These are phyloP conservation scores for Mrakia gelida DNA, from an alignment of 768 basidiomycete genomes.

Conservation along the genomic window DNA sequence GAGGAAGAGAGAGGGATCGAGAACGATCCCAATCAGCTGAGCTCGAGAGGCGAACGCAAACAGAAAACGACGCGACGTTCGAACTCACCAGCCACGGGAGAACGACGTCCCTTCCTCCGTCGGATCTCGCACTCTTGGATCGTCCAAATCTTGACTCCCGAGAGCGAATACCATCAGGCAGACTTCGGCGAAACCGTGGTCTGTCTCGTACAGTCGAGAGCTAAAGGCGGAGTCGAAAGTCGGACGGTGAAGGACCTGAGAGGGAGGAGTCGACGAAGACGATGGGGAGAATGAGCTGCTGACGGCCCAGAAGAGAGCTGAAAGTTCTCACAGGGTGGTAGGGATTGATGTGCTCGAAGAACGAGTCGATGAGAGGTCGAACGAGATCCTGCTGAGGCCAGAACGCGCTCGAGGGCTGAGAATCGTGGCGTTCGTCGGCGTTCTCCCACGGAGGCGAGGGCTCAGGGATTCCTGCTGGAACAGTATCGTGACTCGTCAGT, in stretches of 20 bases:
- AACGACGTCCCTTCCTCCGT: neutral
- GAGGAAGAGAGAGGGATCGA: too few species aligned
- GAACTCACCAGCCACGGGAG: too few species aligned
- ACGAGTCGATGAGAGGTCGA: neutral
- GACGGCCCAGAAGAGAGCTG: too few species aligned
- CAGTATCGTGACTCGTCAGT: too few species aligned
- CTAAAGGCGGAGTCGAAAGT: neutral
- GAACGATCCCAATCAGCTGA: too few species aligned
- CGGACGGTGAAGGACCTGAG: neutral
- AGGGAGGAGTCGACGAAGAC: neutral
- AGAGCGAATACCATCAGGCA: conserved; percentile 66
- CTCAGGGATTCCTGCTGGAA: neutral
- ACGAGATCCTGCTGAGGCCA: neutral
- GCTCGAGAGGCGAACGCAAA: too few species aligned
- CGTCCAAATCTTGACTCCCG: conserved; percentile 57
- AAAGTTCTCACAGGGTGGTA: too few species aligned
- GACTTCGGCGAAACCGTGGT: conserved; percentile 55
- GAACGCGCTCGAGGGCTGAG: neutral
- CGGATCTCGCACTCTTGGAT: conserved; percentile 51
- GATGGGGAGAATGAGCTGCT: neutral
- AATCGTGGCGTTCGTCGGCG: neutral
- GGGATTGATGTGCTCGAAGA: neutral
- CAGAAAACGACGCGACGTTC: too few species aligned
- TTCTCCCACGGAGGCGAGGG: neutral
- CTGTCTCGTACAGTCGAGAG: conserved; percentile 48